A percentile compares a stretch with the other conserved stretches of the same genome.
phyloP scores from a whole-genome alignment of 2,329 filamentous ascomycete genomes.

The Arthrinium phaeospermum region DNA sequence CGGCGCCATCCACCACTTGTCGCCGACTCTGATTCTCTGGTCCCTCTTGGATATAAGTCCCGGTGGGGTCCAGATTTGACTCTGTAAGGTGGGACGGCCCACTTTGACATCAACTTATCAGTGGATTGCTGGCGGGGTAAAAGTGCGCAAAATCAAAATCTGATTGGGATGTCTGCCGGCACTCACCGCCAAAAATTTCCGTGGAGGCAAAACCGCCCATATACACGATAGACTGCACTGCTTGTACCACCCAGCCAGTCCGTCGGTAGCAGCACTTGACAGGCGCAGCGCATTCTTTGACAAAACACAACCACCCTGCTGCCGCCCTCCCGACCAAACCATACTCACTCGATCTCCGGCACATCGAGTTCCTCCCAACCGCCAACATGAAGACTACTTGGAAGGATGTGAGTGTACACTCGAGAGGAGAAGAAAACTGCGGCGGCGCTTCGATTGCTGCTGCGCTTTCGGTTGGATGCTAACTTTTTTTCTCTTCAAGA shows the following conservation, averaged over 20 bases:
- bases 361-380: background rate
- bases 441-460: background rate
- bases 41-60: background rate
- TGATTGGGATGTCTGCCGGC: background rate
- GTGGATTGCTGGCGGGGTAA: conserved; percentile 13
- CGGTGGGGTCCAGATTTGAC: conserved; percentile 2
- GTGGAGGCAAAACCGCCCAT: conserved; percentile 13
- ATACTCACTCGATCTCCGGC: background rate
- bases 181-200: conserved; percentile 19
- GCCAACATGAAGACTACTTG: conserved; percentile 27
- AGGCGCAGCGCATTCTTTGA: background rate
- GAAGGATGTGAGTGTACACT: conserved; percentile 13
- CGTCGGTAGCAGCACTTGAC: conserved; percentile 13
- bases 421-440: background rate
- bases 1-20: conserved; percentile 7
- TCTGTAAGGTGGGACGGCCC: background rate
- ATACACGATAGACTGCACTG: background rate
- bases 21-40: background rate
- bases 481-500: conserved; percentile 68
- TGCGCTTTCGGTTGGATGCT: background rate
- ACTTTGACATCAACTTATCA: conserved; percentile 2
- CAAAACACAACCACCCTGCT: background rate
- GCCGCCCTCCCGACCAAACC: background rate
- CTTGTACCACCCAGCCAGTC: background rate
- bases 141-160: conserved; percentile 18